phyloP scores from a whole-genome alignment of 2,329 filamentous ascomycete species.

The Didymosphaeria variabile region DNA sequence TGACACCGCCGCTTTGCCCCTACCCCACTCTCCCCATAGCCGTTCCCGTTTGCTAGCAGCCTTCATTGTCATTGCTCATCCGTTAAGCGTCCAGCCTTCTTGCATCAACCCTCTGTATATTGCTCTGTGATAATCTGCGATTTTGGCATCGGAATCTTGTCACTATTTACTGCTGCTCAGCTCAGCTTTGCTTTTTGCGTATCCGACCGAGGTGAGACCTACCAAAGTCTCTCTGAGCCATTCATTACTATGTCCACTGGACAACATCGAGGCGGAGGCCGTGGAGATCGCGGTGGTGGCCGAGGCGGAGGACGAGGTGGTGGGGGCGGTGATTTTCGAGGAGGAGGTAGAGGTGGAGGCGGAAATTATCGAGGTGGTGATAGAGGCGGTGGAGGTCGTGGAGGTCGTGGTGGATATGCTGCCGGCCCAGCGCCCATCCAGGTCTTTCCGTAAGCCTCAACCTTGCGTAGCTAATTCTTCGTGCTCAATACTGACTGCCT shows the following conservation, averaged over 20 bases:
- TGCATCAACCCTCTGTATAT: not conserved
- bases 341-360: slow-evolving; percentile 20
- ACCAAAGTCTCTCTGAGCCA: slow-evolving; percentile 4
- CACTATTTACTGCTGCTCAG: not conserved
- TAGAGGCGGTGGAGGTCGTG: slow-evolving; percentile 14
- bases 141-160: not conserved
- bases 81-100: not conserved
- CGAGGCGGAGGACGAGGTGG: not conserved
- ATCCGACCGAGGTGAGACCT: slow-evolving; percentile 9
- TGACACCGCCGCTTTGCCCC: not conserved
- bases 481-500: not conserved
- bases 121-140: not conserved
- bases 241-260: slow-evolving; percentile 7
- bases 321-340: not conserved
- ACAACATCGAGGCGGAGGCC: not conserved
- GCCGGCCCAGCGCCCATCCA: slow-evolving; percentile 11
- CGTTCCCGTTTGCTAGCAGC: not conserved
- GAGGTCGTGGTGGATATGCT: slow-evolving; percentile 15
- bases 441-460: slow-evolving; percentile 16
- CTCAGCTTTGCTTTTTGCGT: not conserved
- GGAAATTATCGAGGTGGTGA: slow-evolving; percentile 11
- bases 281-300: slow-evolving; percentile 3
- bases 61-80: not conserved
- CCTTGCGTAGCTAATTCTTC: not conserved
- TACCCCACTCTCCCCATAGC: not conserved